These are phyloP conservation scores for Allantophomopsis cytisporea DNA, from an alignment of 2,329 filamentous ascomycete species.

Conservation along the genomic window DNA sequence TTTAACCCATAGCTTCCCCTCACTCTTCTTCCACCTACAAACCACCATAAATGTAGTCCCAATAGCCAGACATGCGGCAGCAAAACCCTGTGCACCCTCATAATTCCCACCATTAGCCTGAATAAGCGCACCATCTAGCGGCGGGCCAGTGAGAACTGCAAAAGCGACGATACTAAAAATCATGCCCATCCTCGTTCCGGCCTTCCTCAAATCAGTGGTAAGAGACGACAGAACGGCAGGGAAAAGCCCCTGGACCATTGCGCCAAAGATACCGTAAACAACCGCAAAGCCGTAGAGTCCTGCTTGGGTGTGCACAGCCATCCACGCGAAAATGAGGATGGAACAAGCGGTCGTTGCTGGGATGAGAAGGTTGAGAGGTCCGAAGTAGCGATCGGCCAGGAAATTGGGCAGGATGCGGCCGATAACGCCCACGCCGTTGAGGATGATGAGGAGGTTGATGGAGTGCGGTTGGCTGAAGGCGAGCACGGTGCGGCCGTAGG, in stretches of 20 bases:
- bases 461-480: constrained; percentile 23
- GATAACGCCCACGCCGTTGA: constrained; percentile 35
- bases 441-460: constrained; percentile 32
- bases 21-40: constrained; percentile 25
- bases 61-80: constrained; percentile 6
- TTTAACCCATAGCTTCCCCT: constrained; percentile 23
- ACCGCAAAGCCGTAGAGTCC: constrained; percentile 32
- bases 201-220: constrained; percentile 34
- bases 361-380: constrained; percentile 35
- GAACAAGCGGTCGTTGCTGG: constrained; percentile 22
- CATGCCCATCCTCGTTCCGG: constrained; percentile 44
- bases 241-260: constrained; percentile 33
- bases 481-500: constrained; percentile 23
- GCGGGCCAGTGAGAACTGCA: constrained; percentile 13
- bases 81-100: constrained; percentile 10
- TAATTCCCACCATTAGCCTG: constrained; percentile 6
- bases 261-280: constrained; percentile 33
- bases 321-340: constrained; percentile 29
- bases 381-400: constrained; percentile 29
- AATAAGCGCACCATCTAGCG: constrained; percentile 13
- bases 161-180: constrained; percentile 37
- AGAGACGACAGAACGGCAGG: constrained; percentile 32
- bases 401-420: constrained; percentile 31
- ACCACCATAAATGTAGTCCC: constrained; percentile 35
- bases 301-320: constrained; percentile 22